Evolutionary conservation across 2,329 filamentous ascomycete genomes (phyloP).

Genomic region (Aspergillus aculeatinus): DNA sequence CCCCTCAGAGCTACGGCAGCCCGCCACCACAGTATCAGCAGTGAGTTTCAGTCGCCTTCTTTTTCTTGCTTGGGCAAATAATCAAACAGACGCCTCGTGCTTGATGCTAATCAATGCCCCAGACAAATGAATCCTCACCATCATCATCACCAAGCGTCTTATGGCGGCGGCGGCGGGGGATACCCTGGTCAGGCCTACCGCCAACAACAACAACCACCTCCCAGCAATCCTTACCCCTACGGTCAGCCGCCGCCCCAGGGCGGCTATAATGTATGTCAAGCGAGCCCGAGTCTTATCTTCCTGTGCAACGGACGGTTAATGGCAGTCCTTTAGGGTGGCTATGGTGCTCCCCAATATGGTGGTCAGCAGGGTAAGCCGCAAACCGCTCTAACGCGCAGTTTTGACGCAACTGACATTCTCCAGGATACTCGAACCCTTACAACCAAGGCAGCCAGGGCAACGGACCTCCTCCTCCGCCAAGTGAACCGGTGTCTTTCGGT

Average conservation of each 20-base stretch:
- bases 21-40: constrained; percentile 38
- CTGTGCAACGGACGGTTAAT: constrained; percentile 15
- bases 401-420: constrained; percentile 5
- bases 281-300: not conserved
- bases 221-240: constrained; percentile 43
- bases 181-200: constrained; percentile 40
- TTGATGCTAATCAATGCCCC: not conserved
- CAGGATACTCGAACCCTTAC: constrained; percentile 53
- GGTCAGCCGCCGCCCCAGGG: constrained; percentile 44
- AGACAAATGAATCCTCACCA: constrained; percentile 31
- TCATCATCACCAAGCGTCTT: constrained; percentile 34
- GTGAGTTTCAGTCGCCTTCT: constrained; percentile 29
- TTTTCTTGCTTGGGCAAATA: not conserved
- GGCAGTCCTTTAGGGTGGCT: constrained; percentile 3
- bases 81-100: not conserved
- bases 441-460: constrained; percentile 48
- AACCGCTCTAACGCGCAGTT: not conserved
- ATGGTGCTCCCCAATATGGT: constrained; percentile 23
- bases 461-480: constrained; percentile 66
- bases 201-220: constrained; percentile 46
- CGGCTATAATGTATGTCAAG: constrained; percentile 39
- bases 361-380: constrained; percentile 39
- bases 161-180: constrained; percentile 37
- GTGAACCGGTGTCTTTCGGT: constrained; percentile 70
- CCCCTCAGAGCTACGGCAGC: constrained; percentile 38